phyloP scores from a whole-genome alignment of 2,329 filamentous ascomycete species.

The Alternaria burnsii region DNA sequence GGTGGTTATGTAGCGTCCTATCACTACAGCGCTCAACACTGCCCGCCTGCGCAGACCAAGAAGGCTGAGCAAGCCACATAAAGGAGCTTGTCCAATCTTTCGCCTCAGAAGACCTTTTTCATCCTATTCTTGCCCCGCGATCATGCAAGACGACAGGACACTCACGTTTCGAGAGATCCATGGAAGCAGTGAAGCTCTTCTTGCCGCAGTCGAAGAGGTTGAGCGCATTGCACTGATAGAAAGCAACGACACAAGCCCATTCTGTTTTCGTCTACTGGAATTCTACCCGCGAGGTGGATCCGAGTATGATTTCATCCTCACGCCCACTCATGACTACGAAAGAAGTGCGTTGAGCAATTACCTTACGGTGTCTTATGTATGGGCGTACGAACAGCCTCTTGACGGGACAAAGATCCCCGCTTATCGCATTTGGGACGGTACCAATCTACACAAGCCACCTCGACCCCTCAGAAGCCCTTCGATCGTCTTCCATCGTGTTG shows the following conservation, averaged over 20 bases:
- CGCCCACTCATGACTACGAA: not conserved
- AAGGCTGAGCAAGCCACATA: not conserved
- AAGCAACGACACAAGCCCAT: not conserved
- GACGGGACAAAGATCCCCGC: not conserved
- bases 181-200: not conserved
- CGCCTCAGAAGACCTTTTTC: accelerated
- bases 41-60: not conserved
- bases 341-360: not conserved
- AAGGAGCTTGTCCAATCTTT: not conserved
- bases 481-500: not conserved
- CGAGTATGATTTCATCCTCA: not conserved
- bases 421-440: not conserved
- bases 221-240: not conserved
- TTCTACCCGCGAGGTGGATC: not conserved
- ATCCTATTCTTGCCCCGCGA: accelerated
- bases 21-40: not conserved
- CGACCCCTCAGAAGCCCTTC: not conserved
- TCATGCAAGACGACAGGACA: not conserved
- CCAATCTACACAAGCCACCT: accelerated
- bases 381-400: not conserved
- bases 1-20: not conserved
- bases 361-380: not conserved
- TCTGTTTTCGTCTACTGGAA: not conserved
- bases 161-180: not conserved
- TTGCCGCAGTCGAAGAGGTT: not conserved